Conservation (phyloP, 2,329 filamentous ascomycete genomes). For the Epichloe gansuensis region DNA sequence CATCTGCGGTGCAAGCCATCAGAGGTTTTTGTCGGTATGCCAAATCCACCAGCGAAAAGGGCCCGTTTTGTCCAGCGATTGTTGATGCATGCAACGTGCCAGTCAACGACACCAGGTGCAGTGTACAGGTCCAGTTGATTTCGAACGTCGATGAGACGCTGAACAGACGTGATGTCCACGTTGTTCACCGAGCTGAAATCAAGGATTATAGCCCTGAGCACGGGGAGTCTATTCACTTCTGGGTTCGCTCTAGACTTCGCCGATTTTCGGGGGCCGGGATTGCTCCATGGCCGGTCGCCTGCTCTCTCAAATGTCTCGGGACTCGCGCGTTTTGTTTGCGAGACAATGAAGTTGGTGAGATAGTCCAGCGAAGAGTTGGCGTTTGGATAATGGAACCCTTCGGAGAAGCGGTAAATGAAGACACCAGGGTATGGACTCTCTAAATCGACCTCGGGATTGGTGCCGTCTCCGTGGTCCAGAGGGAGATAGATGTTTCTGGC, state of each 20-base stretch:
- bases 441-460: conserved; percentile 73
- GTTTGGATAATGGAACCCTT: conserved; percentile 95
- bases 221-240: conserved; percentile 39
- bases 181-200: conserved; percentile 93
- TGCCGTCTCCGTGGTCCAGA: conserved; percentile 75
- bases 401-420: conserved; percentile 89
- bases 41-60: conserved; percentile 76
- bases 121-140: conserved; percentile 86
- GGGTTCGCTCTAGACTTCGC: conserved; percentile 28
- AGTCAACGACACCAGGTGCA: conserved; percentile 70
- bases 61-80: conserved; percentile 87
- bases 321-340: conserved; percentile 64
- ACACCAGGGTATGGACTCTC: conserved; percentile 77
- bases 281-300: conserved; percentile 89
- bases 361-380: conserved; percentile 79
- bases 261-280: conserved; percentile 53
- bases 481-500: conserved; percentile 76
- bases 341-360: conserved; percentile 54
- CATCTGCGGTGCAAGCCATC: conserved; percentile 50
- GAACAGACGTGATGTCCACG: conserved; percentile 83
- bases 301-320: conserved; percentile 47
- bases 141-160: conserved; percentile 84
- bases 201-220: conserved; percentile 77
- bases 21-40: conserved; percentile 50
- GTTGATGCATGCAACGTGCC: conserved; percentile 90